phyloP scores from a whole-genome alignment of 73 alveolate genomes.

The Uronychia binucleata region DNA sequence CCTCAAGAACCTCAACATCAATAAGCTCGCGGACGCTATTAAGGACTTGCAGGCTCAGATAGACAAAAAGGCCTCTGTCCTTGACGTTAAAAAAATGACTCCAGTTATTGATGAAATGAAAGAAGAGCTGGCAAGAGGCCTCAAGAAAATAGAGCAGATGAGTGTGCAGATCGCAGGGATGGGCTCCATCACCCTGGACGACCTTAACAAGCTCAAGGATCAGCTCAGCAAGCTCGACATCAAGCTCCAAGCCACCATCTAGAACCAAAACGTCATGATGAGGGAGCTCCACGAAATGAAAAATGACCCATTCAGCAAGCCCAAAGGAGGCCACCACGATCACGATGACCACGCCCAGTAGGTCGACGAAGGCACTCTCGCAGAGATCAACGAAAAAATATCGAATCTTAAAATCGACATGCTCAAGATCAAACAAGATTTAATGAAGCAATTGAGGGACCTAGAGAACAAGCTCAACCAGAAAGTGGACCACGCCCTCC shows the following conservation, averaged over 20 bases:
- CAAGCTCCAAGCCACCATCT: not conserved
- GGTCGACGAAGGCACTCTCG: slow-evolving; percentile 11
- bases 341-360: not conserved
- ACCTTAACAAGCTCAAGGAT: not conserved
- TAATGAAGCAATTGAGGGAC: not conserved
- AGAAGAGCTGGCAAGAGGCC: not conserved
- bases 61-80: not conserved
- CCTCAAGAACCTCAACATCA: not conserved
- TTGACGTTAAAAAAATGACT: not conserved
- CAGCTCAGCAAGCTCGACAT: too few relatives aligned
- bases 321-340: not conserved
- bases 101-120: not conserved
- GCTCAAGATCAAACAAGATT: not conserved
- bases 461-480: not conserved
- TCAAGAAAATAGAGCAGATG: not conserved
- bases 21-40: not conserved
- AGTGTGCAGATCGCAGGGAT: not conserved
- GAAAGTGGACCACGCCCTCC: slow-evolving; percentile 12
- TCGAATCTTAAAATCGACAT: not conserved
- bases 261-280: not conserved
- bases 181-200: not conserved
- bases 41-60: not conserved
- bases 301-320: not conserved
- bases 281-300: not conserved
- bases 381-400: slow-evolving; percentile 3